phyloP scores from a whole-genome alignment of 257 asterid genomes.

The Solanum arcanum region DNA sequence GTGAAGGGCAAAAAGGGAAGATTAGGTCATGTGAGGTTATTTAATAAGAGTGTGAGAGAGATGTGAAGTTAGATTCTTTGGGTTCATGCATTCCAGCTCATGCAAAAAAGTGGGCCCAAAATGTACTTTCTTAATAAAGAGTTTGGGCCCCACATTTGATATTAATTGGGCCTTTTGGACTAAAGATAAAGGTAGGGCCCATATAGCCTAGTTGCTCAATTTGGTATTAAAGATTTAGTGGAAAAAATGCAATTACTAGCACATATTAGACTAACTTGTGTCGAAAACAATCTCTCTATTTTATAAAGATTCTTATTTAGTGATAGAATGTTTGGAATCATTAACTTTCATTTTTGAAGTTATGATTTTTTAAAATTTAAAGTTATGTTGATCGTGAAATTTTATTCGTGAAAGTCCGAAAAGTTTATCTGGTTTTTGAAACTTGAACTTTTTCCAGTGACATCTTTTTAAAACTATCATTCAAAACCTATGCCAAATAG shows the following conservation, averaged over 20 bases:
- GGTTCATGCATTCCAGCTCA: conserved; percentile 17
- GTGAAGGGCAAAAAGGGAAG: background rate
- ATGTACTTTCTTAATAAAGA: background rate
- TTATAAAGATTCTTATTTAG: background rate
- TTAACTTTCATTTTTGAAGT: background rate
- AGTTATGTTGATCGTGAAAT: background rate
- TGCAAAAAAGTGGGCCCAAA: background rate
- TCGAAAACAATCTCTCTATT: background rate
- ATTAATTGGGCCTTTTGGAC: background rate
- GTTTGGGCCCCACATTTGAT: background rate
- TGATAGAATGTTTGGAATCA: background rate
- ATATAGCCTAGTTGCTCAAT: background rate
- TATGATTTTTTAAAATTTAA: background rate
- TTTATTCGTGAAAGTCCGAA: background rate
- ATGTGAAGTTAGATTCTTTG: background rate
- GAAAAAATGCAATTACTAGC: background rate
- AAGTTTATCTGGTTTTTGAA: background rate
- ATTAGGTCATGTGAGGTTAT: background rate
- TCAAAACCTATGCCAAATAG: background rate
- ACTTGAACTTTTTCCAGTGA: background rate
- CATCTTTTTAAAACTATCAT: background rate
- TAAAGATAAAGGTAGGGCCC: background rate
- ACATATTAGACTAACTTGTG: background rate
- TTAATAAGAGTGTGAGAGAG: background rate
- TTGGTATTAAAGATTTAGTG: background rate